Base-by-base conservation (phyloP, 257 asterid genomes). In the Ophiorrhiza pumila region DNA sequence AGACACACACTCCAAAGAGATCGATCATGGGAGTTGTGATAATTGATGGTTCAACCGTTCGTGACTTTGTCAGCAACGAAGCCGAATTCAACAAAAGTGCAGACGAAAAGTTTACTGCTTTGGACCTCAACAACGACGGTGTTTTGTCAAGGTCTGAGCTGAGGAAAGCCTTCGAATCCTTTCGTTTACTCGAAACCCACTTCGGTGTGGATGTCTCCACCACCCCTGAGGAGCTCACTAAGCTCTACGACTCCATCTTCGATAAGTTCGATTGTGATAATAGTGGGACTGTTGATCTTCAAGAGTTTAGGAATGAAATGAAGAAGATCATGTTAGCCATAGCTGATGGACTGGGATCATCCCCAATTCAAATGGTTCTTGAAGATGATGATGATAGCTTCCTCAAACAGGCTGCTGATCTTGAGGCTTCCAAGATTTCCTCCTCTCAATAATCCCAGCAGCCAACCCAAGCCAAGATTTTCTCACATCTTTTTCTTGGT, bases 301-400 rank as follows among this genome's bases (percentile, higher is more conserved):
- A 69, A 52, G 98, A 93, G 83, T 93, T 93, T 69, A 77, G 80
- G 68, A 79, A 50, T 12, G 98, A 93, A 81, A 42, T 89, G 83
- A 93, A 68, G 93, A 86, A 83, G 68, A 91, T 93, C 31, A 66
- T 89, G 90, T 73, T 86, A 65, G 98, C 95, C 13, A 89, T 93
- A 23, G 97, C 97, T 9, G 98, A 93, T 35, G 98, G 98, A 14
- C 86, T 93, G 47, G 98, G 98, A 0, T 81, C 89, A 0, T 83
- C 68, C 69, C 97, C 97, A 2, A 93, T 93, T 9, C 98, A 93
- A 81, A 93, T 93, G 98, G 96, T 88, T 15, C 88, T 92, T 34
- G 98, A 90, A 50, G 98, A 90, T 46, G 93, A 79, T 59, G 91
- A 84, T 6, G 76, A 73, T 34, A 84, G 78, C 76, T 75, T 93